Evolutionary conservation across 2,329 filamentous ascomycete species (phyloP).

Genomic region (Pseudocercospora pini-densiflorae): DNA sequence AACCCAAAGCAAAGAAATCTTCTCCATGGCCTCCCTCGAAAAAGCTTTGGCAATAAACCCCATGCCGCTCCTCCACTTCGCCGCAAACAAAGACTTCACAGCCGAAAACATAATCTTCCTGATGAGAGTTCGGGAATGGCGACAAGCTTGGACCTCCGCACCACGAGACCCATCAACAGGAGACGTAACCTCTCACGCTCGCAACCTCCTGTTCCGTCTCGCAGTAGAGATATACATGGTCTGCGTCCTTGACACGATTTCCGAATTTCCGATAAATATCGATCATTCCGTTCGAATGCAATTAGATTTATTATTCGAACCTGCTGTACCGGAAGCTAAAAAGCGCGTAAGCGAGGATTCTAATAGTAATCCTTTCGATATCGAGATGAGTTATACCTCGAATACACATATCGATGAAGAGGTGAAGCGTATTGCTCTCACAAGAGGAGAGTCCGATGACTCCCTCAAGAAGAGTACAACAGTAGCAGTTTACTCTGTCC

Average conservation of each 20-base stretch:
- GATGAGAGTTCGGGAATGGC: conserved; percentile 57
- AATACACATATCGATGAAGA: conserved; percentile 17
- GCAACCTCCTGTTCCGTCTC: conserved; percentile 54
- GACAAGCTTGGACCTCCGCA: conserved; percentile 23
- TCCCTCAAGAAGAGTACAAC: conserved; percentile 1
- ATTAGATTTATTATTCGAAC: conserved; percentile 61
- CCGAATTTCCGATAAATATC: conserved; percentile 70
- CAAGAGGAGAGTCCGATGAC: conserved; percentile 19
- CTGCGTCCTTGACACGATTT: conserved; percentile 64
- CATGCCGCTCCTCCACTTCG: conserved; percentile 65
- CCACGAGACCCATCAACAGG: conserved; percentile 20
- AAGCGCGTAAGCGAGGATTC: conserved; percentile 10
- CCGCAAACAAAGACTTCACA: conserved; percentile 68
- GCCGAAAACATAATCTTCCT: conserved; percentile 74
- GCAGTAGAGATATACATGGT: conserved; percentile 66
- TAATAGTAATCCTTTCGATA: conserved; percentile 16
- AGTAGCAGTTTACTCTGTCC: too few species aligned
- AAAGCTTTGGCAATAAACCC: conserved; percentile 64
- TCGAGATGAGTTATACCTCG: conserved; percentile 17
- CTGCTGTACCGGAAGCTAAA: conserved; percentile 22
- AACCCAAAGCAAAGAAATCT: conserved; percentile 41
- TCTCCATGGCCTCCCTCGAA: conserved; percentile 67
- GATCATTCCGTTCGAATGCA: conserved; percentile 60
- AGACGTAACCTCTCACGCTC: conserved; percentile 19
- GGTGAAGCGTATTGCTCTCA: conserved; percentile 21